Base-by-base conservation (phyloP, 2,329 filamentous ascomycete genomes). In the Aspergillus aculeatus region DNA sequence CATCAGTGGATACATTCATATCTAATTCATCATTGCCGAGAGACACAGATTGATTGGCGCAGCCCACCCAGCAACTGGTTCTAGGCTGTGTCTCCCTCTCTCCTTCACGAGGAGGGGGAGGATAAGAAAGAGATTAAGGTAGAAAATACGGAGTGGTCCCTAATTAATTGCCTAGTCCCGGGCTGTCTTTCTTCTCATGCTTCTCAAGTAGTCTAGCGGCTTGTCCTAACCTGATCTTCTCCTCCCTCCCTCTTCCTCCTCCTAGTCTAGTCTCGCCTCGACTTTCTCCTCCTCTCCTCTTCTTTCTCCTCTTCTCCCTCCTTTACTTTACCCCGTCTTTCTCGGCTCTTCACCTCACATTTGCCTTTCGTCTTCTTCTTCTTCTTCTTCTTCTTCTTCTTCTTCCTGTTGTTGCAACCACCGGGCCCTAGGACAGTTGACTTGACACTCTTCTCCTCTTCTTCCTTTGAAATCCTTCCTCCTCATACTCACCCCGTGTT, bases 301-400 rank as follows among this genome's bases (percentile, higher is more conserved):
- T 35, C 54, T 29, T 53, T 50, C 57, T 55, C 52, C 57, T 57
- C 54, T 47, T 48, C 29, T 55, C 29, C 41, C 57, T 56, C 60
- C 52, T 52, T 59, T 52, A 51, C 52, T 52, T 59, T 52, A 51
- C 31, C 47, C 57, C 23, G 32, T 58, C 26, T 38, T 59, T 47
- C 51, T 61, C 48, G 47, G 24, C 38, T 48, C 35, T 35, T 57
- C 41, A 14, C 38, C 23, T 44, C 49, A 11, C n/a, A 38, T 48
- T 32, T 50, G 21, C 21, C 19, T 23, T n/a, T n/a, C n/a, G n/a
- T n/a, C n/a, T n/a, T n/a, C n/a, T n/a, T n/a, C n/a, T 50, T 26
- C 26, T 50, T 35, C 47, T 23, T 35, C 23, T 3, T 23, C 23
- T 23, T 23, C 23, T 1, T 23, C 23, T 23, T 23, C 4, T 23